Evolutionary conservation across 2,329 filamentous ascomycete species (phyloP), one percentile per base, ranked within the genome.

Genomic region (Parastagonospora avenae): DNA sequence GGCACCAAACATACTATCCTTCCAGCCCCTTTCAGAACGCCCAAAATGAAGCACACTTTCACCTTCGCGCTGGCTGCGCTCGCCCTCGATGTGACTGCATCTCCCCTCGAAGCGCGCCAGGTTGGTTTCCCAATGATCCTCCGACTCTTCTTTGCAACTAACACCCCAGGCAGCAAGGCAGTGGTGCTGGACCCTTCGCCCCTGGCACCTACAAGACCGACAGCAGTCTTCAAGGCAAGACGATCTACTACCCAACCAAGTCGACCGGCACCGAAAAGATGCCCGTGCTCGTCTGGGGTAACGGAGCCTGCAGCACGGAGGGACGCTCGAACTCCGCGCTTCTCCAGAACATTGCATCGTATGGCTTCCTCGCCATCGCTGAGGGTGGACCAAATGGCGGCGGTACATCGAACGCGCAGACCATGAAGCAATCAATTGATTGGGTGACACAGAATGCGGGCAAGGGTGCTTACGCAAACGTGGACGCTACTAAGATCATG

Each of bases 261-360:
- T 46, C n/a, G 44, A 27, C 48, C 4, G 48, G 37, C 31, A 46
- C 37, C 16, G 31, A 15, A 4, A 59, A 57, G 29, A 48, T 63
- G 12, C 64, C 62, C 15, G 61, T 66, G 1, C 35, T 67, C 4
- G 46, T 61, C 24, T 67, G 64, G 64, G 62, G 61, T 27, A 66
- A 67, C 46, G 63, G 64, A 15, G 63, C 49, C 32, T 66, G 62
- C 52, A 49, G 46, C 24, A 49, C 54, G 24, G 54, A 66, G 11
- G 64, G 54, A 7, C 52, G 48, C 9, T 41, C 43, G 5, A 50
- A 57, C 37, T 38, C 27, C 4, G 44, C 55, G 10, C 46, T 66
- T 28, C 53, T 66, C 11, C 45, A 54, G 12, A 46, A 64, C 31
- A 38, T 64, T 31, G 61, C 61, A 27, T 56, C 52, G 10, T 54